A percentile compares a stretch with the other conserved stretches of the same genome.
Evolutionary conservation across 176 grass and related monocot species (phyloP).

Genomic region (Avena atlantica): DNA sequence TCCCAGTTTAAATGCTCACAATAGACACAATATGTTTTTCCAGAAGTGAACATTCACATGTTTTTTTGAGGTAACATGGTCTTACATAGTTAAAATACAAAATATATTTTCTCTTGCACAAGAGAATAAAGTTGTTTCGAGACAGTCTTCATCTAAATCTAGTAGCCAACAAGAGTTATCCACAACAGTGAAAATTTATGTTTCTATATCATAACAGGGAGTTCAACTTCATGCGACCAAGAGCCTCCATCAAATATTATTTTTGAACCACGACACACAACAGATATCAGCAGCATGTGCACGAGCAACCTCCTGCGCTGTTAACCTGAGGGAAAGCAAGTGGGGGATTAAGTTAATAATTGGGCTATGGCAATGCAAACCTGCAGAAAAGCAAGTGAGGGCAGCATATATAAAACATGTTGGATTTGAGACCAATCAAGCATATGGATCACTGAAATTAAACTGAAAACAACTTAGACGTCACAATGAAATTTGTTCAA

Average conservation of each 20-base stretch:
- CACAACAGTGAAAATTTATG: not conserved
- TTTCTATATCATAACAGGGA: not conserved
- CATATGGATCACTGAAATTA: too few relatives aligned
- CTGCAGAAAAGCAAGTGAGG: too few relatives aligned
- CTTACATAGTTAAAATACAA: not conserved
- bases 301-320: too few relatives aligned
- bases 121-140: not conserved
- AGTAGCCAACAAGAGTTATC: not conserved
- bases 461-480: too few relatives aligned
- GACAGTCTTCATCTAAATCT: not conserved
- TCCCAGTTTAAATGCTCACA: too few relatives aligned
- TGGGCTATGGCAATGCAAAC: not conserved
- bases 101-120: not conserved
- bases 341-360: not conserved
- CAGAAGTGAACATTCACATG: not conserved
- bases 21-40: not conserved
- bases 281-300: too few relatives aligned
- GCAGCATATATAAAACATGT: too few relatives aligned
- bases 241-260: too few relatives aligned
- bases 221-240: too few relatives aligned
- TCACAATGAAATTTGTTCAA: too few relatives aligned
- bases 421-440: too few relatives aligned
- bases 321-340: not conserved
- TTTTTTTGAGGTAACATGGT: not conserved
- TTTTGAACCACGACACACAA: not conserved